A percentile compares a stretch with the other conserved stretches of the same genome.
phyloP scores from a whole-genome alignment of 257 asterid species.

The Petunia axillaris region DNA sequence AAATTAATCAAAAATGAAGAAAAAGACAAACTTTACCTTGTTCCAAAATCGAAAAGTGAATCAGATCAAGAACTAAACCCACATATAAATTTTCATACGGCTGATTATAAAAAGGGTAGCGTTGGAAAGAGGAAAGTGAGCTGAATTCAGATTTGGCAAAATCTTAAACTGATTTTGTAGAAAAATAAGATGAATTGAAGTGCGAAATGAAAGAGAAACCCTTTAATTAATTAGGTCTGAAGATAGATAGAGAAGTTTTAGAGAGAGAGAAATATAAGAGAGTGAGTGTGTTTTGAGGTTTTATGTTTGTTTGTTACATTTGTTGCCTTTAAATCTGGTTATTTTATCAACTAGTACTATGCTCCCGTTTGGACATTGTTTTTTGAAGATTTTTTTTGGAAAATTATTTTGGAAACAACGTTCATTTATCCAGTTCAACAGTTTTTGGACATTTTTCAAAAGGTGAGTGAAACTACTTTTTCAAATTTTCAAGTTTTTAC shows the following conservation, averaged over 20 bases:
- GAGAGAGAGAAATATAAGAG: background rate
- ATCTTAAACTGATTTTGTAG: background rate
- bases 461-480: too few relatives aligned
- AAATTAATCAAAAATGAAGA: background rate
- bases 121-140: background rate
- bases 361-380: background rate
- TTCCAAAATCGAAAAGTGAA: background rate
- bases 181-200: background rate
- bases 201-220: slow-evolving; percentile 22
- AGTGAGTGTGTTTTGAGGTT: slow-evolving; percentile 6
- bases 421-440: too few relatives aligned
- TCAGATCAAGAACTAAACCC: slow-evolving; percentile 9
- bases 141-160: background rate
- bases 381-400: too few relatives aligned
- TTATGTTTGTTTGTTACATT: background rate
- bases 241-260: background rate
- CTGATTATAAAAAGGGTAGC: background rate
- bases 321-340: background rate
- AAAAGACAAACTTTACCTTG: background rate
- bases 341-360: too few relatives aligned
- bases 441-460: too few relatives aligned
- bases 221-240: background rate
- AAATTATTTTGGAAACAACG: too few relatives aligned
- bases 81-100: background rate
- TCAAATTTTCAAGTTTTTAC: too few relatives aligned